phyloP scores from a whole-genome alignment of 768 basidiomycete species.

The Suillus cothurnatus region DNA sequence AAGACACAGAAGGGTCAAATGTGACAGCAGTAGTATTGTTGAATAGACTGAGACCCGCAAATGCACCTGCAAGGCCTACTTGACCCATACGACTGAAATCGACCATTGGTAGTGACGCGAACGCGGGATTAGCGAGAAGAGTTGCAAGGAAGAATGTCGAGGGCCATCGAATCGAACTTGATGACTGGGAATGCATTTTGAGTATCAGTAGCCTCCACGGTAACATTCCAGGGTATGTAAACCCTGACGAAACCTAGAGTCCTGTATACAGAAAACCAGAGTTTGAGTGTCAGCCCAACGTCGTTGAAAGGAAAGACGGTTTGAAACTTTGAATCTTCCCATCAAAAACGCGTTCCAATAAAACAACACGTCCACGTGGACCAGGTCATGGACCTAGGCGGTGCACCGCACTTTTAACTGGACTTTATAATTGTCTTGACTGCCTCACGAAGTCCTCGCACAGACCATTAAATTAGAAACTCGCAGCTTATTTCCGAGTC shows the following conservation, averaged over 20 bases:
- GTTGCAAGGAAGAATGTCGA: conserved; percentile 24
- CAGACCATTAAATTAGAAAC: neutral
- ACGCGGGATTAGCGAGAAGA: conserved; percentile 18
- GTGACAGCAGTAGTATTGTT: conserved; percentile 53
- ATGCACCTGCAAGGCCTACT: conserved; percentile 86
- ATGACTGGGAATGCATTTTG: conserved; percentile 14
- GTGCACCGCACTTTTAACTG: conserved; percentile 1
- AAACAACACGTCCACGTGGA: conserved; percentile 25
- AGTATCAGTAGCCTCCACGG: conserved; percentile 8
- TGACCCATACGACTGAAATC: conserved; percentile 87
- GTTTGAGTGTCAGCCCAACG: neutral
- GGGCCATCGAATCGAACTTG: conserved; percentile 23
- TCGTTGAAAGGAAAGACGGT: conserved; percentile 3
- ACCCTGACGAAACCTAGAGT: conserved; percentile 11
- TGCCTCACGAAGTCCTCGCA: conserved; percentile 1
- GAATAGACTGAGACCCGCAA: conserved; percentile 84
- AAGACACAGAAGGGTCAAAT: conserved; percentile 72
- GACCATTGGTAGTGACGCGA: conserved; percentile 54
- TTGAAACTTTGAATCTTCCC: conserved; percentile 6
- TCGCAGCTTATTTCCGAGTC: conserved; percentile 5
- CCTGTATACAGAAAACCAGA: conserved; percentile 4
- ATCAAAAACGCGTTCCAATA: conserved; percentile 12
- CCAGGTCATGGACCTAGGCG: conserved; percentile 18
- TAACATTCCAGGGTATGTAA: conserved; percentile 11
- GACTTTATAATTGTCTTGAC: neutral